These are phyloP conservation scores for Rubroshorea leprosula DNA, from an alignment of 345 rosid species.

Conservation along the genomic window DNA sequence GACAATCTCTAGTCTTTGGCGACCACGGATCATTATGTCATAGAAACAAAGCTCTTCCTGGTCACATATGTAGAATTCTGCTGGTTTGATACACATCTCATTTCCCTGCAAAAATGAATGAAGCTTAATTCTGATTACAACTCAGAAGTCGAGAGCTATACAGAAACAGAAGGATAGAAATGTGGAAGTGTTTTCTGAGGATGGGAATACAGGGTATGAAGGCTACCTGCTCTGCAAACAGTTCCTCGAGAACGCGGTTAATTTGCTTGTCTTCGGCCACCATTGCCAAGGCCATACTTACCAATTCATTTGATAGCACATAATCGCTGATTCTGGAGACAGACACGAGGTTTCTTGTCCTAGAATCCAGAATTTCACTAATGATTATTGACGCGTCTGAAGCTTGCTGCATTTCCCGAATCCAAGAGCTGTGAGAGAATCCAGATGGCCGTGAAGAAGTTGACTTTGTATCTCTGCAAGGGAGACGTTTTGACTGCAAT, in stretches of 20 bases:
- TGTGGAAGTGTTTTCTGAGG: too few relatives aligned
- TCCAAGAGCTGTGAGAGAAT: conserved; percentile 84
- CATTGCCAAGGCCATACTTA: conserved; percentile 95
- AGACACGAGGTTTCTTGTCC: conserved; percentile 88
- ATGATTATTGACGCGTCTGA: conserved; percentile 78
- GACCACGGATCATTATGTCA: conserved; percentile 71
- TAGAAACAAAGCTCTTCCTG: conserved; percentile 76
- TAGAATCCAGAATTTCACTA: conserved; percentile 88
- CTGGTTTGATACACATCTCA: conserved; percentile 84
- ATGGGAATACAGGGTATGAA: too few relatives aligned
- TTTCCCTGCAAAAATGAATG: conserved; percentile 49
- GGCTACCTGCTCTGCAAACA: conserved; percentile 75
- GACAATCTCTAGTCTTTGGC: conserved; percentile 61
- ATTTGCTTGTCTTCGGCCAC: conserved; percentile 95
- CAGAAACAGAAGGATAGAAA: neutral
- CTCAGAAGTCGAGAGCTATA: neutral
- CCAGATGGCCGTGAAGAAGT: conserved; percentile 40
- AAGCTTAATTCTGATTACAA: neutral
- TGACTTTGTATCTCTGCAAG: conserved; percentile 50
- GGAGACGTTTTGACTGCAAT: conserved; percentile 82
- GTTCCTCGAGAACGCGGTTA: conserved; percentile 85
- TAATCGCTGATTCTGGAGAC: conserved; percentile 93
- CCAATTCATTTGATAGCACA: conserved; percentile 82
- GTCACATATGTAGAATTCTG: conserved; percentile 75
- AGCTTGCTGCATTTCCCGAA: conserved; percentile 91